Percentiles rank a stretch among this genome's conserved stretches.
Evolutionary conservation across 352 stramenopile genomes (phyloP).

Genomic region (Phytopythium ostracodes): DNA sequence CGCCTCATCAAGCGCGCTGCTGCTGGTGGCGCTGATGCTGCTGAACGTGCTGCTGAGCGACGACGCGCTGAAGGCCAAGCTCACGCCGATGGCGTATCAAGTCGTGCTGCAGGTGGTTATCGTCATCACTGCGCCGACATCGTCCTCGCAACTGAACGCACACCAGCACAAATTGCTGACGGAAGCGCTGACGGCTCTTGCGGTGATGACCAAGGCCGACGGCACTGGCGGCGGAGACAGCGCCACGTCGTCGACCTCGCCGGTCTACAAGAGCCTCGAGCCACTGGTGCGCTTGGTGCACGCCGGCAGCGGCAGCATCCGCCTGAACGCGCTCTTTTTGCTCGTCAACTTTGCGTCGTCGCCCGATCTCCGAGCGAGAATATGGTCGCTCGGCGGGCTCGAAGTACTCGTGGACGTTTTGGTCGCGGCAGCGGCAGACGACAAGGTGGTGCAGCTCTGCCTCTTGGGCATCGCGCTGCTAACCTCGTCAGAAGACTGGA

Average conservation of each 20-base stretch:
- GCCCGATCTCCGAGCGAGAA: slow-evolving; percentile 27
- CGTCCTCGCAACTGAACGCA: slow-evolving; percentile 5
- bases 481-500: slow-evolving; percentile 20
- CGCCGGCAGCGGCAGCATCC: slow-evolving; percentile 24
- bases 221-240: slow-evolving; percentile 10
- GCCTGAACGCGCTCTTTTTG: slow-evolving; percentile 56
- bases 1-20: not conserved
- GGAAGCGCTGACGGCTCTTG: slow-evolving; percentile 47
- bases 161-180: slow-evolving; percentile 30
- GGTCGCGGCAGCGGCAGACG: slow-evolving; percentile 16
- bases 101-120: slow-evolving; percentile 48
- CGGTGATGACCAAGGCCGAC: slow-evolving; percentile 38
- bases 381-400: slow-evolving; percentile 43
- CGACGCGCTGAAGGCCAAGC: slow-evolving; percentile 44
- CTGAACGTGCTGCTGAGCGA: slow-evolving; percentile 48
- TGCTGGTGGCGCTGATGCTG: slow-evolving; percentile 40
- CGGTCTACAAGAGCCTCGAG: slow-evolving; percentile 35
- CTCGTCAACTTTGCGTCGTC: slow-evolving; percentile 66
- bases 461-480: slow-evolving; percentile 63
- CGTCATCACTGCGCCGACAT: slow-evolving; percentile 8
- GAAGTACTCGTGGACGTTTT: slow-evolving; percentile 30
- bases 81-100: slow-evolving; percentile 58
- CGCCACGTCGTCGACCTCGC: slow-evolving; percentile 4
- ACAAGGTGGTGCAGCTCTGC: slow-evolving; percentile 59
- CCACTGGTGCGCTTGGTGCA: slow-evolving; percentile 43